Evolutionary conservation across 352 stramenopile genomes (phyloP), one percentile per base, ranked within the genome.

Genomic region (Achlya hypogyna): DNA sequence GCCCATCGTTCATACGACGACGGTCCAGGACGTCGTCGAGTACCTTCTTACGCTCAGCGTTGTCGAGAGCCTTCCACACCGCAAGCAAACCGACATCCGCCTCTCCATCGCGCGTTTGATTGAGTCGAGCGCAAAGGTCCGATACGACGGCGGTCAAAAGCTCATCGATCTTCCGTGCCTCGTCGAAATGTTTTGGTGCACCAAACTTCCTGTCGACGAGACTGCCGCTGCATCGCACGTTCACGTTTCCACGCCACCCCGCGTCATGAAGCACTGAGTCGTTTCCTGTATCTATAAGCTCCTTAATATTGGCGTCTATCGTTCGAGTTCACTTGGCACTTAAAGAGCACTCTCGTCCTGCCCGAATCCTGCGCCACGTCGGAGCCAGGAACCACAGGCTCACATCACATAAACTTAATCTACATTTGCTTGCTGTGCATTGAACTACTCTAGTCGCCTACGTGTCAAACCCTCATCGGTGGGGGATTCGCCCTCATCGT

Each of bases 21-120:
- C 60, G 20, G 60, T 67, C 20, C 40, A 67, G 10, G 60, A n/a
- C 12, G 51, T 67, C 32, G 60, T 67, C 10, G 5, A 67, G 20
- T 67, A 67, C 45, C 31, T 67, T 18, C 38, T 67, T 38, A 54
- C 60, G 27, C 38, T 47, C 8, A 54, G 60, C 38, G 60, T 67
- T 9, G 25, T 67, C 16, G 35, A n/a, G 20, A 56, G 51, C 25
- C 27, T 67, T 5, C 51, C 60, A n/a, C 60, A 67, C 28, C 60
- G 60, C 51, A 28, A 34, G 18, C 60, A 67, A 67, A 67, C 60
- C 22, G 60, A 67, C 31, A 47, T 67, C 1, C 60, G 60, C 9
- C 40, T 67, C 22, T 67, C 60, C 0, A 67, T 67, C 25, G 38
- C 60, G 16, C 60, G 60, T 8, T 23, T 67, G 0, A 67, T 67